A percentile compares a stretch with the other conserved stretches of the same genome.
phyloP scores from a whole-genome alignment of 371 early-diverging fungal species.

The Apophysomyces sp. region DNA sequence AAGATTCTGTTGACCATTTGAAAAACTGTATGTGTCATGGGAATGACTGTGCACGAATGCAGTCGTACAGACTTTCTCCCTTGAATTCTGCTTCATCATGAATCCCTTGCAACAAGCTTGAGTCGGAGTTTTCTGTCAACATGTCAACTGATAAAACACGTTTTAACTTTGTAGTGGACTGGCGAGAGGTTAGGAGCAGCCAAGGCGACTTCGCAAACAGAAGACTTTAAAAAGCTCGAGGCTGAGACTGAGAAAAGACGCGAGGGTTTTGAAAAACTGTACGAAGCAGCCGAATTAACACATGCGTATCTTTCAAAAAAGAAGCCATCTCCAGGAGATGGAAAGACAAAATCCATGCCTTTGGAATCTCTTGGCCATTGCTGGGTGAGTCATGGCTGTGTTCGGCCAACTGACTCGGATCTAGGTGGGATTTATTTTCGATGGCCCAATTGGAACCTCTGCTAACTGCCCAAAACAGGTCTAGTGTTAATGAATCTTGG shows the following conservation, averaged over 20 bases:
- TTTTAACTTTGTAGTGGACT: slow-evolving; percentile 39
- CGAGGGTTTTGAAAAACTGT: slow-evolving; percentile 37
- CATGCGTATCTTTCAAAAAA: slow-evolving; percentile 47
- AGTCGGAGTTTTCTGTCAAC: not conserved
- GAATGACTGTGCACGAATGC: too few species aligned
- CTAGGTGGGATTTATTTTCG: slow-evolving; percentile 46
- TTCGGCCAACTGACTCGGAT: slow-evolving; percentile 55
- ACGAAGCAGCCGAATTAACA: slow-evolving; percentile 22
- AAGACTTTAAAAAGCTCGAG: slow-evolving; percentile 43
- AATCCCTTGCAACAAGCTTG: not conserved
- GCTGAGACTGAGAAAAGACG: slow-evolving; percentile 30
- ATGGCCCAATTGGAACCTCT: not conserved
- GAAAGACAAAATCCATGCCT: slow-evolving; percentile 56
- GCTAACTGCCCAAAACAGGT: slow-evolving; percentile 28
- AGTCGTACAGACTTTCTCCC: too few species aligned
- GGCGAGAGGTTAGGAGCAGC: slow-evolving; percentile 51
- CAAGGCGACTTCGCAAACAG: slow-evolving; percentile 45
- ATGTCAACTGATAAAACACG: not conserved
- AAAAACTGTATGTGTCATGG: too few species aligned
- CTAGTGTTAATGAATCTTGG: slow-evolving; percentile 57
- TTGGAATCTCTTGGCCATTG: slow-evolving; percentile 61
- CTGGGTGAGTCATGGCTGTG: slow-evolving; percentile 58
- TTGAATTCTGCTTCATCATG: not conserved
- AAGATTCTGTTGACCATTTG: too few species aligned
- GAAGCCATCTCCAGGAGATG: slow-evolving; percentile 58